A percentile compares a stretch with the other conserved stretches of the same genome.
Conservation (phyloP, 2,329 filamentous ascomycete species). For the Drechslerella coelobrocha region DNA sequence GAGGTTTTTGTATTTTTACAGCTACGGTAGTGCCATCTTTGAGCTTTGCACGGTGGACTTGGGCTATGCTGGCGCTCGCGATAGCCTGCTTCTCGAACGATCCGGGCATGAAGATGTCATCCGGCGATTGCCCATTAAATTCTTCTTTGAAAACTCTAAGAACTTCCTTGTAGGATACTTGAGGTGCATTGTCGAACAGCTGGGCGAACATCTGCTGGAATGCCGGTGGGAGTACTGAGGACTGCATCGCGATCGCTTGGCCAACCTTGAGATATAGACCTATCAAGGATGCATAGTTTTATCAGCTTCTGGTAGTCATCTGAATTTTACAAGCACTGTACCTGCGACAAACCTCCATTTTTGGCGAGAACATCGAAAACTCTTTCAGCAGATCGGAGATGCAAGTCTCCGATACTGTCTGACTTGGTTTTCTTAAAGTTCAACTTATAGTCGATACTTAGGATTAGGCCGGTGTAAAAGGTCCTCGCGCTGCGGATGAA, state of each 20-base stretch:
- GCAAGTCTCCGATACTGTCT: constrained; percentile 66
- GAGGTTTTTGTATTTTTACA: constrained; percentile 93
- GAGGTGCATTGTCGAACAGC: constrained; percentile 98
- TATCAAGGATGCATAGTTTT: background rate
- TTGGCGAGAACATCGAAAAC: constrained; percentile 79
- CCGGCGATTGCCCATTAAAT: constrained; percentile 76
- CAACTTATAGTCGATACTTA: constrained; percentile 92
- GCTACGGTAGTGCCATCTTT: constrained; percentile 89
- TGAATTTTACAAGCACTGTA: no score
- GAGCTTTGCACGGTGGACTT: constrained; percentile 92
- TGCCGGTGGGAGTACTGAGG: constrained; percentile 86
- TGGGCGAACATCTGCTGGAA: constrained; percentile 94
- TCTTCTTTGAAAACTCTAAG: constrained; percentile 85
- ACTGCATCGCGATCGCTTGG: constrained; percentile 98
- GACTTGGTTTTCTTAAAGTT: constrained; percentile 77
- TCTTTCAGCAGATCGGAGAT: constrained; percentile 81
- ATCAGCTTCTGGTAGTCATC: no score
- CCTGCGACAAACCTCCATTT: constrained; percentile 73
- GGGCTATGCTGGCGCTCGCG: constrained; percentile 88
- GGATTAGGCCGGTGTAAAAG: constrained; percentile 77
- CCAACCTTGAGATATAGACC: constrained; percentile 94
- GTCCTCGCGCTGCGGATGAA: constrained; percentile 80
- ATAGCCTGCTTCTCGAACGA: constrained; percentile 68
- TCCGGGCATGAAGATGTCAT: constrained; percentile 84
- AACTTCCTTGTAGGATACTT: constrained; percentile 85